Evolutionary conservation across 192 early-diverging fungal genomes (phyloP), one percentile per base, ranked within the genome.

Genomic region (Haplosporangium gracile): DNA sequence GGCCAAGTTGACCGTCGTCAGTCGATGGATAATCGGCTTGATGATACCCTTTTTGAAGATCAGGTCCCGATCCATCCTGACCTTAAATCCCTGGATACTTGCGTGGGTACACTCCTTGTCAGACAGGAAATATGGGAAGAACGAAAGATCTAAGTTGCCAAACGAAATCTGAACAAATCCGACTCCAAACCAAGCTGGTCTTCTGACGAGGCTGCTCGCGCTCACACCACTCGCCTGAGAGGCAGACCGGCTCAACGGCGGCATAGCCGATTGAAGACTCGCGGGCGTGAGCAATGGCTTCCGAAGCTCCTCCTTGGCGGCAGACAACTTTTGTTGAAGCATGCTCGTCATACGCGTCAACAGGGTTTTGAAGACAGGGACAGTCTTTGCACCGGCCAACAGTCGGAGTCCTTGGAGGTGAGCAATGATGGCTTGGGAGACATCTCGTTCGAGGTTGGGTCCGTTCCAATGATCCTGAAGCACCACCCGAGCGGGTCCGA

Each of bases 391-490:
- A 0, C 84, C 78, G 0, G 84, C 79, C 34, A 86, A 36, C 9
- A 86, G 32, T 7, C 84, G 84, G 6, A 86, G 76, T 4, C 79
- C 84, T 2, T 77, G 71, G 20, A 86, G 76, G 20, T 79, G 79
- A 3, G 79, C 79, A 11, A 78, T 73, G 24, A 86, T 80, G 13
- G 76, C 76, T 32, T 72, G 70, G 0, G 84, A 86, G 0, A 86
- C 75, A 70, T 86, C 78, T 9, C 63, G 77, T 1, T 86, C 79
- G 10, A 81, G 68, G 53, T 86, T 70, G 18, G 84, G 79, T 20
- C 85, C 77, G 18, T 83, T 83, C 92, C 94, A 93, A 74, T 87
- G 72, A 49, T 92, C 92, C 11, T 70, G 87, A 43, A 93, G 70
- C 10, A 82, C 87, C 36, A 88, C 82, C 51, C 89, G 49, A 2